A percentile compares a stretch with the other conserved stretches of the same genome.
These are phyloP conservation scores for Dacryopinax primogenitus DNA, from an alignment of 768 basidiomycete species.

Conservation along the genomic window DNA sequence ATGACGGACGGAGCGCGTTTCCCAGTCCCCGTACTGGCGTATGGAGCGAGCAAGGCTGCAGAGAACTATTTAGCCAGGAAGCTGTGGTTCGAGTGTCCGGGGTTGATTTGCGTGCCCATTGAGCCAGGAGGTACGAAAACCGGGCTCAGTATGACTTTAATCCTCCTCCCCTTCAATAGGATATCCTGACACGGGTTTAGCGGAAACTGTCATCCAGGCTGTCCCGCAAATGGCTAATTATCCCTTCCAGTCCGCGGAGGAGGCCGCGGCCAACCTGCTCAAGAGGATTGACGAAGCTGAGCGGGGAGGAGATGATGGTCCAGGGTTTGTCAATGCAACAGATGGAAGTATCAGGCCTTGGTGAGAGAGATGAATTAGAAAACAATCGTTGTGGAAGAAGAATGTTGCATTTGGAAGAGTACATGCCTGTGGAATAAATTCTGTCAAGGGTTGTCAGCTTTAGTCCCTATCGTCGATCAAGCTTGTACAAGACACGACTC, in stretches of 20 bases:
- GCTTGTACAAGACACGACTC: no score
- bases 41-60: constrained; percentile 17
- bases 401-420: no score
- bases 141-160: neutral
- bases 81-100: constrained; percentile 5
- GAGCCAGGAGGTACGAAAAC: neutral
- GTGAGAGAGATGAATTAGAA: no score
- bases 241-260: neutral
- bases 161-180: neutral
- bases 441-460: no score
- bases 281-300: neutral
- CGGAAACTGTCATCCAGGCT: no score
- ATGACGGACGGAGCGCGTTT: neutral
- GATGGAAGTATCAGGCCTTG: neutral
- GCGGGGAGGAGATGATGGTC: neutral
- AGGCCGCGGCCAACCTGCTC: neutral
- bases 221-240: neutral
- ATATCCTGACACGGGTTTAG: no score
- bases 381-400: no score
- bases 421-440: no score
- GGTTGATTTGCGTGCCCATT: neutral
- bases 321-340: neutral
- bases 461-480: no score
- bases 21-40: neutral
- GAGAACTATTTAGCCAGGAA: constrained; percentile 14